Percentiles rank a stretch among this genome's conserved stretches.
Conservation (phyloP, 345 rosid species). For the Hibiscus mutabilis region DNA sequence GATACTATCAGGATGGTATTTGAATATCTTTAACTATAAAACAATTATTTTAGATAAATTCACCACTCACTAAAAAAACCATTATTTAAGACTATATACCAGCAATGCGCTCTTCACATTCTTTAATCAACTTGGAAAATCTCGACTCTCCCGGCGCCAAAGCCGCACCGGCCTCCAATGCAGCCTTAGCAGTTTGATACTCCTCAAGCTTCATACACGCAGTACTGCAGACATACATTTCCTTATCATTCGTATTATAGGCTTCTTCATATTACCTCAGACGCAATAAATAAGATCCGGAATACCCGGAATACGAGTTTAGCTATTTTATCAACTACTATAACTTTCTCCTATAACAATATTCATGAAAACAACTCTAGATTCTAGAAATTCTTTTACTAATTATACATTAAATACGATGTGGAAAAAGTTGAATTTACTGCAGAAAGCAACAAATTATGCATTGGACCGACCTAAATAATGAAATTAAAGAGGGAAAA, state of each 20-base stretch:
- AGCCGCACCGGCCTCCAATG: constrained; percentile 61
- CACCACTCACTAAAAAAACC: too few relatives aligned
- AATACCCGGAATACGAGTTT: too few relatives aligned
- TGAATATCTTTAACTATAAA: background rate
- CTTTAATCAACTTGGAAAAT: constrained; percentile 62
- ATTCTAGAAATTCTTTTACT: too few relatives aligned
- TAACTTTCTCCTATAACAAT: too few relatives aligned
- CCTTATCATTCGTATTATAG: background rate
- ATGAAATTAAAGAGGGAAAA: background rate
- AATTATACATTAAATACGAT: too few relatives aligned
- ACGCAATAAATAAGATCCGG: background rate
- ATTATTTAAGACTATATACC: constrained; percentile 31
- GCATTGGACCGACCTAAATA: background rate
- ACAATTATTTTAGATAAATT: too few relatives aligned
- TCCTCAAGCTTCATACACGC: constrained; percentile 93
- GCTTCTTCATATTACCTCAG: background rate
- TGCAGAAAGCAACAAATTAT: background rate
- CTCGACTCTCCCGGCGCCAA: constrained; percentile 49
- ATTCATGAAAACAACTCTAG: too few relatives aligned
- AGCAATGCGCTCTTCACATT: constrained; percentile 53
- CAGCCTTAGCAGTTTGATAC: constrained; percentile 73
- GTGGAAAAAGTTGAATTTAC: too few relatives aligned
- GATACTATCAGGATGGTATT: too few relatives aligned
- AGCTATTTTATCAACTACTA: background rate
- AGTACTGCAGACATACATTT: constrained; percentile 31